A percentile compares a stretch with the other conserved stretches of the same genome.
phyloP scores from a whole-genome alignment of 345 rosid species.

The Mallotus nudiflorus region DNA sequence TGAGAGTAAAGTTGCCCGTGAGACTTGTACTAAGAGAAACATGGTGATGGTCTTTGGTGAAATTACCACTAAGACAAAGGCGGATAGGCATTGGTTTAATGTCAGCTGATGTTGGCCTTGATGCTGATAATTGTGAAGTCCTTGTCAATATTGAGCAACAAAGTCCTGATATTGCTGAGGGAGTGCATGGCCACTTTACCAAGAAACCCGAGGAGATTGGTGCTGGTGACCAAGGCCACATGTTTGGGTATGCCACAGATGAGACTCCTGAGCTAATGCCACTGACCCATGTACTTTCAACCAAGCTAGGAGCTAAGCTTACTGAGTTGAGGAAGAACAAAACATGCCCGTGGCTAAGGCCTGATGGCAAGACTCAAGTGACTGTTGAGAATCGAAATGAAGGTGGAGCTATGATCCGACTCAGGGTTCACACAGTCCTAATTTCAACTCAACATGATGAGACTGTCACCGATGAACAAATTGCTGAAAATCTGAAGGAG shows the following conservation, averaged over 20 bases:
- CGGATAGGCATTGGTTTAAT: constrained; percentile 7
- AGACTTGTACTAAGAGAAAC: constrained; percentile 7
- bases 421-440: constrained; percentile 20
- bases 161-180: constrained; percentile 17
- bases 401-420: constrained; percentile 11
- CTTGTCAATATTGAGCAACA: constrained; percentile 12
- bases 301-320: constrained; percentile 20
- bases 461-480: constrained; percentile 14
- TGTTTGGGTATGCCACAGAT: constrained; percentile 19
- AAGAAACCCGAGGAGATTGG: constrained; percentile 20
- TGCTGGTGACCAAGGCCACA: constrained; percentile 15
- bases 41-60: constrained; percentile 18
- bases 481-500: constrained; percentile 8
- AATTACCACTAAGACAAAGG: constrained; percentile 1
- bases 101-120: constrained; percentile 15
- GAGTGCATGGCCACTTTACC: constrained; percentile 15
- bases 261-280: constrained; percentile 22
- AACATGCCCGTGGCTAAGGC: constrained; percentile 19
- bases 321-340: constrained; percentile 19
- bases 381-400: constrained; percentile 14
- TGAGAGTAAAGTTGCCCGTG: constrained; percentile 16
- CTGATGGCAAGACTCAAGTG: constrained; percentile 24
- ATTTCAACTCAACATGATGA: constrained; percentile 19
- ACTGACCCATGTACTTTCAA: constrained; percentile 12
- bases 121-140: constrained; percentile 17